These are phyloP conservation scores for Nemania diffusa DNA, from an alignment of 2,329 filamentous ascomycete species.

Conservation along the genomic window DNA sequence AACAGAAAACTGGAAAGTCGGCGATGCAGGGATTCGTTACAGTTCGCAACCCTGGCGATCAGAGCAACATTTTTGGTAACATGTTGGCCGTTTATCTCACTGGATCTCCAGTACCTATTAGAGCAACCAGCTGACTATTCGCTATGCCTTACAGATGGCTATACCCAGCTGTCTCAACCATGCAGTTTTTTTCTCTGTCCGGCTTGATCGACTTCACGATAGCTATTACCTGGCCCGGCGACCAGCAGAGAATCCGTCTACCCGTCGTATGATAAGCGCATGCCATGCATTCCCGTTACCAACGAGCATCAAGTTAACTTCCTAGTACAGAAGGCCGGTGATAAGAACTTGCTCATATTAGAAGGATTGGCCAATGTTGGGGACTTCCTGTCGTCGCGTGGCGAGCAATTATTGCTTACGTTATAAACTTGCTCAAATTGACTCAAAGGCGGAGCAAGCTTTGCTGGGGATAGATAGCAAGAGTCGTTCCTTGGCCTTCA, in stretches of 20 bases:
- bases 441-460: conserved; percentile 1
- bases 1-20: neutral
- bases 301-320: neutral
- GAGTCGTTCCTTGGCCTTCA: neutral
- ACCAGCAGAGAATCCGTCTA: neutral
- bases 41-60: neutral
- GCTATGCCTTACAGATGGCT: neutral
- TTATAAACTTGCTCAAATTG: conserved; percentile 29
- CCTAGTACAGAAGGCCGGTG: conserved; percentile 2
- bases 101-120: neutral
- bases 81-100: neutral
- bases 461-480: neutral
- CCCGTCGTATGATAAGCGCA: neutral
- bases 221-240: neutral
- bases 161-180: neutral
- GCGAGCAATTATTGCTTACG: neutral
- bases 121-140: neutral
- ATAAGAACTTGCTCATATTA: conserved; percentile 7
- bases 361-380: neutral
- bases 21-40: neutral
- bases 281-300: neutral
- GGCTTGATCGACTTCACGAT: neutral
- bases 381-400: neutral
- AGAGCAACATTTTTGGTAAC: neutral
- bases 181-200: neutral